Percentiles rank a stretch among this genome's conserved stretches.
These are phyloP conservation scores for Boletus mariae DNA, from an alignment of 1,284 basidiomycete species.

Conservation along the genomic window DNA sequence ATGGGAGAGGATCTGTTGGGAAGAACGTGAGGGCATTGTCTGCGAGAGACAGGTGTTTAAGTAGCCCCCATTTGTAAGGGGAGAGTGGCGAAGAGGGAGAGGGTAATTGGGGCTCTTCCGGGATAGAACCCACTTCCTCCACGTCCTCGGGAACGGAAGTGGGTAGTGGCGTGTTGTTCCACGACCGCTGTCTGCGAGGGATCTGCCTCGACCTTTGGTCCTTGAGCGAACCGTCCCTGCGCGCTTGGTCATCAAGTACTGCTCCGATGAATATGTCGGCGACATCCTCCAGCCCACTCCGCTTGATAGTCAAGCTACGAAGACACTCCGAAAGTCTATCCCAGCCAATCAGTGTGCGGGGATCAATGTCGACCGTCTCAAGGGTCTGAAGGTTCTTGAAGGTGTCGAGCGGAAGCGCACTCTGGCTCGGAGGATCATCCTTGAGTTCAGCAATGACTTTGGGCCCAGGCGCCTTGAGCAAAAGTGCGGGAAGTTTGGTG, in stretches of 20 bases:
- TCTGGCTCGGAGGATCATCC: conserved; percentile 69
- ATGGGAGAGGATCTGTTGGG: conserved; percentile 66
- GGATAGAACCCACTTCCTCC: conserved; percentile 41
- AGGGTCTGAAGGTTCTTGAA: conserved; percentile 82
- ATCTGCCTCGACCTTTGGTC: conserved; percentile 46
- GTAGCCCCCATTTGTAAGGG: conserved; percentile 70
- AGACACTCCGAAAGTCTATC: conserved; percentile 72
- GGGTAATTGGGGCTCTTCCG: conserved; percentile 31
- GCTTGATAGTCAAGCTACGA: conserved; percentile 68
- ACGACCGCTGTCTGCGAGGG: conserved; percentile 45
- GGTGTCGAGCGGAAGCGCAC: conserved; percentile 74
- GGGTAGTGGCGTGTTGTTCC: conserved; percentile 51
- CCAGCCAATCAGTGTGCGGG: conserved; percentile 82
- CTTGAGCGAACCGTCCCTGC: conserved; percentile 53
- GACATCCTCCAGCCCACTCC: conserved; percentile 82
- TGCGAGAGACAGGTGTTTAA: conserved; percentile 75
- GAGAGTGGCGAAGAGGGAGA: conserved; percentile 44
- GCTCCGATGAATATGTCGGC: conserved; percentile 74
- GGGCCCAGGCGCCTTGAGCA: conserved; percentile 55
- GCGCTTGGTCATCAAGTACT: conserved; percentile 69
- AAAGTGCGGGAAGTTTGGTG: conserved; percentile 80
- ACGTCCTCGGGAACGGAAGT: conserved; percentile 57
- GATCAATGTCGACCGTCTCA: conserved; percentile 78
- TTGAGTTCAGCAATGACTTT: conserved; percentile 68
- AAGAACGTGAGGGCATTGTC: conserved; percentile 85